These are phyloP conservation scores for Aspergillus piperis DNA, from an alignment of 2,329 filamentous ascomycete species.

Conservation along the genomic window DNA sequence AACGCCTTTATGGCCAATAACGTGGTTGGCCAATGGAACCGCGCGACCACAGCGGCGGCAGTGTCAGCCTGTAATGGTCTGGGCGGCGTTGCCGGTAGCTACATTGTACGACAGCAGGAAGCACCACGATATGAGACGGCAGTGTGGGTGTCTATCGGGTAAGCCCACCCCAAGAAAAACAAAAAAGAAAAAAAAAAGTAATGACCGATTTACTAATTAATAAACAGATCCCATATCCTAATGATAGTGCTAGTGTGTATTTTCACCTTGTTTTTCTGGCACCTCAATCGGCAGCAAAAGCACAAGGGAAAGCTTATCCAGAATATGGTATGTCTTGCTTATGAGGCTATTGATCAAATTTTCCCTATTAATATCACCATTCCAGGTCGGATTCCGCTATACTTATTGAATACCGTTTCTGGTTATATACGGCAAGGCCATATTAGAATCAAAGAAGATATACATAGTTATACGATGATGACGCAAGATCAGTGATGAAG, in stretches of 20 bases:
- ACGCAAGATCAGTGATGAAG: too few species aligned
- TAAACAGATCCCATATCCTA: conserved; percentile 55
- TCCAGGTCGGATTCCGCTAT: conserved; percentile 35
- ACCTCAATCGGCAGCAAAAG: conserved; percentile 52
- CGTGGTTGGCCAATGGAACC: conserved; percentile 65
- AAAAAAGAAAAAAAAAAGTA: too few species aligned
- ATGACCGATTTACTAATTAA: background rate
- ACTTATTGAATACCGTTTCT: conserved; percentile 29
- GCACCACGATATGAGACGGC: conserved; percentile 66
- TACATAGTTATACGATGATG: background rate
- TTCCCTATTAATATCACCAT: too few species aligned
- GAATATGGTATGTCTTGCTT: conserved; percentile 34
- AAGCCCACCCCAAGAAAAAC: conserved; percentile 7
- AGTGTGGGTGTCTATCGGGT: conserved; percentile 66
- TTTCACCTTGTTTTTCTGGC: conserved; percentile 58
- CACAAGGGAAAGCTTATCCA: conserved; percentile 53
- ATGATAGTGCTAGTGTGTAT: conserved; percentile 56
- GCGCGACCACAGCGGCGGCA: conserved; percentile 61
- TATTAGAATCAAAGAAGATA: background rate
- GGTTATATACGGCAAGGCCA: too few species aligned
- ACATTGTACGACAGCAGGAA: conserved; percentile 63
- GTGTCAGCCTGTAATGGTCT: conserved; percentile 64
- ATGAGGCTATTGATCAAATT: too few species aligned
- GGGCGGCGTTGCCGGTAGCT: conserved; percentile 66
- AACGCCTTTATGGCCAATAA: conserved; percentile 66